Evolutionary conservation across 208 protist species (phyloP).

Genomic region (Acanthamoeba sp.): DNA sequence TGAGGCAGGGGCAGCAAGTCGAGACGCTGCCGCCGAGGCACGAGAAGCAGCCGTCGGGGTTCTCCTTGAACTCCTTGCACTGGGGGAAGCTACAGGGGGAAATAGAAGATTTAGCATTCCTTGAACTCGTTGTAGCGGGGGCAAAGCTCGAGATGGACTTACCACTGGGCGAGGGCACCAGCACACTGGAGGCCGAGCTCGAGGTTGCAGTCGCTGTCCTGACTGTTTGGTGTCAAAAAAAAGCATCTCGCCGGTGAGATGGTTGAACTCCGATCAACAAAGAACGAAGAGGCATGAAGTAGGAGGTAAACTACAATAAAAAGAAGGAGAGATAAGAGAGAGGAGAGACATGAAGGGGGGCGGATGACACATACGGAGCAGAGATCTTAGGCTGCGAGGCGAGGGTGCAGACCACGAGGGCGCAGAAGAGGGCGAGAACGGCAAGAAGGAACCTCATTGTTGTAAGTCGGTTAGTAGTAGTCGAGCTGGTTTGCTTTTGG

Average conservation of each 20-base stretch:
- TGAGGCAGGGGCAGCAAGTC: slow-evolving; percentile 51
- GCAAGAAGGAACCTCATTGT: slow-evolving; percentile 56
- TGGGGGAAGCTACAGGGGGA: too few relatives aligned
- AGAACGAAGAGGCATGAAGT: neutral
- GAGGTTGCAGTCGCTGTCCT: slow-evolving; percentile 35
- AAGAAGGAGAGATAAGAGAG: neutral
- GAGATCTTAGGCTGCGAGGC: neutral
- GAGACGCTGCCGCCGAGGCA: slow-evolving; percentile 61
- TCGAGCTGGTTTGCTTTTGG: too few relatives aligned
- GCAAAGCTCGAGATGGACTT: too few relatives aligned
- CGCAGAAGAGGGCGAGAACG: neutral
- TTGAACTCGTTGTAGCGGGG: slow-evolving; percentile 20
- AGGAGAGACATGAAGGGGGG: neutral
- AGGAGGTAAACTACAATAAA: neutral
- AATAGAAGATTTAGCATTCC: too few relatives aligned
- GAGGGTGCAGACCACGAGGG: neutral
- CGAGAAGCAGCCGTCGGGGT: slow-evolving; percentile 41
- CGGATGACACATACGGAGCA: neutral
- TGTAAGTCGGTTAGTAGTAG: neutral
- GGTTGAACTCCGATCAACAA: neutral
- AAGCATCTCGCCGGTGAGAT: neutral
- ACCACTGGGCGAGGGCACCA: slow-evolving; percentile 54
- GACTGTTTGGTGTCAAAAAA: neutral
- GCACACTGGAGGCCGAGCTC: slow-evolving; percentile 59
- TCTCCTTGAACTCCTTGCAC: slow-evolving; percentile 57